phyloP scores from a whole-genome alignment of 768 basidiomycete genomes.

The Boletus fagicola region DNA sequence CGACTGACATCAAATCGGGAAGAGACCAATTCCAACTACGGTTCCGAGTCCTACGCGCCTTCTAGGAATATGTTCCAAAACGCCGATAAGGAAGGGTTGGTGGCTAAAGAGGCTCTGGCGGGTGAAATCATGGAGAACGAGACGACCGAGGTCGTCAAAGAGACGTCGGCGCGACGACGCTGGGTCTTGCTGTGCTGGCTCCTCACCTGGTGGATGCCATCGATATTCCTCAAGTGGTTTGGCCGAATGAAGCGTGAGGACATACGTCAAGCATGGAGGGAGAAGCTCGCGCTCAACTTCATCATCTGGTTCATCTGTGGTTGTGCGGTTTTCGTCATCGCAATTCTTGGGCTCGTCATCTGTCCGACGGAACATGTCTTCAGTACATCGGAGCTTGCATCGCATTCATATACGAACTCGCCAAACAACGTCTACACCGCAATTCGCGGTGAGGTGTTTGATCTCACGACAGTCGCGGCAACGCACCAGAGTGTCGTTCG shows the following conservation, averaged over 20 bases:
- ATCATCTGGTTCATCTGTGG: constrained; percentile 94
- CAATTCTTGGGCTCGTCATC: constrained; percentile 80
- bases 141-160: constrained; percentile 83
- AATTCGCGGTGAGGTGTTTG: constrained; percentile 94
- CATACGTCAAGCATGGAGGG: constrained; percentile 94
- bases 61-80: constrained; percentile 95
- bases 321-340: constrained; percentile 91
- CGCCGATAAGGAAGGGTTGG: constrained; percentile 65
- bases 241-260: constrained; percentile 95
- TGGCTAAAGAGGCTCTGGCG: constrained; percentile 80
- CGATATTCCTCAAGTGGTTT: constrained; percentile 58
- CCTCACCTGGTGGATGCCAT: constrained; percentile 91
- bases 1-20: constrained; percentile 75
- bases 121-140: constrained; percentile 87
- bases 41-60: constrained; percentile 91
- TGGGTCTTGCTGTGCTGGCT: constrained; percentile 91
- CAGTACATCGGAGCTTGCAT: constrained; percentile 69
- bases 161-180: constrained; percentile 71
- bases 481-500: constrained; percentile 66
- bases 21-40: constrained; percentile 77
- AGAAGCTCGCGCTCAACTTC: constrained; percentile 92
- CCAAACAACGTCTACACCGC: constrained; percentile 78
- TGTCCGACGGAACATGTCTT: constrained; percentile 95
- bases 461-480: constrained; percentile 64
- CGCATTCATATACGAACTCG: constrained; percentile 59